Conservation (phyloP, 441 rosid species). For the Aleurites moluccanus region DNA sequence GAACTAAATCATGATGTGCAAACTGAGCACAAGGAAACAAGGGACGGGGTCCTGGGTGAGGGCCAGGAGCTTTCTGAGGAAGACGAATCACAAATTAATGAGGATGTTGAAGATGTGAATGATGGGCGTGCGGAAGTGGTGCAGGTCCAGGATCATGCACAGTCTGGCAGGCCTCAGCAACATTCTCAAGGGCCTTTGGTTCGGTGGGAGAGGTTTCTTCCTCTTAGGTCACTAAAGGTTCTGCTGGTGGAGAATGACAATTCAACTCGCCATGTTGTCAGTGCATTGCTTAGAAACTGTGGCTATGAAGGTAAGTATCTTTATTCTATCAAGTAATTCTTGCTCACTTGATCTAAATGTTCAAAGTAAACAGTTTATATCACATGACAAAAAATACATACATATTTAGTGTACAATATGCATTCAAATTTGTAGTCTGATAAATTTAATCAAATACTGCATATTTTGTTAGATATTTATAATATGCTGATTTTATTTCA, state of each 20-base stretch:
- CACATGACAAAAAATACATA: neutral
- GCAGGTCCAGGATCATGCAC: constrained; percentile 18
- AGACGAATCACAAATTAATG: constrained; percentile 36
- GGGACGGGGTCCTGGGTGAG: constrained; percentile 32
- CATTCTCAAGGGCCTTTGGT: constrained; percentile 32
- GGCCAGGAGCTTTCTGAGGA: constrained; percentile 40
- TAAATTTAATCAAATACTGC: neutral
- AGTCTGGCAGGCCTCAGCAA: constrained; percentile 19
- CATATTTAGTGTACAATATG: neutral
- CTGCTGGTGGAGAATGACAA: constrained; percentile 56
- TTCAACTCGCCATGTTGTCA: constrained; percentile 50
- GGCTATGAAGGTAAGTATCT: constrained; percentile 47
- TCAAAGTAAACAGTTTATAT: neutral
- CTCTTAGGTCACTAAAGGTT: constrained; percentile 49
- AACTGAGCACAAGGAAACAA: constrained; percentile 30
- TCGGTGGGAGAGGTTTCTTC: constrained; percentile 45
- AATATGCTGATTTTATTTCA: neutral
- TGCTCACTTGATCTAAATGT: neutral
- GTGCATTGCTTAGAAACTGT: constrained; percentile 48
- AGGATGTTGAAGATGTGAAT: constrained; percentile 26
- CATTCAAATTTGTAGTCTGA: neutral
- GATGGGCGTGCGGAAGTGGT: constrained; percentile 22
- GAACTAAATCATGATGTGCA: constrained; percentile 27
- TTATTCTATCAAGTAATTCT: neutral
- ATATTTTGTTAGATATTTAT: neutral